A percentile compares a stretch with the other conserved stretches of the same genome.
phyloP scores from a whole-genome alignment of 1,284 basidiomycete species.

The Lentinula novae-zelandiae region DNA sequence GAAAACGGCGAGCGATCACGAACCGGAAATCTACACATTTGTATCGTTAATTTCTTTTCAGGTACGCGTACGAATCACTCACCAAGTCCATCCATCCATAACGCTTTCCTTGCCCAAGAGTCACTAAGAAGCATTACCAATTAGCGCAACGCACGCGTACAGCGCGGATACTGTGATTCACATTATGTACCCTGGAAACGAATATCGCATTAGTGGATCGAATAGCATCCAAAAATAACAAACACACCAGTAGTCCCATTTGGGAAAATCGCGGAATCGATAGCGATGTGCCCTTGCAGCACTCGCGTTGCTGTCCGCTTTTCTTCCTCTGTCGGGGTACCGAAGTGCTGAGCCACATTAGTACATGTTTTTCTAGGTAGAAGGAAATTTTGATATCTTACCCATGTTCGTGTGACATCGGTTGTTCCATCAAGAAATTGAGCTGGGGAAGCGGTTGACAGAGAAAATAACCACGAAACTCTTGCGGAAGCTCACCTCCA shows the following conservation, averaged over 20 bases:
- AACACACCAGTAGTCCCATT: constrained; percentile 76
- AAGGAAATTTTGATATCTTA: constrained; percentile 27
- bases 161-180: constrained; percentile 26
- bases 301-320: constrained; percentile 91
- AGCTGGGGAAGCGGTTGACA: constrained; percentile 33
- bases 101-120: constrained; percentile 75
- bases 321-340: constrained; percentile 78
- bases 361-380: background rate
- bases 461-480: background rate
- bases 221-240: background rate
- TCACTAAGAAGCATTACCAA: constrained; percentile 50
- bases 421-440: constrained; percentile 95
- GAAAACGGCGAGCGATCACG: constrained; percentile 2
- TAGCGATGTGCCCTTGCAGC: constrained; percentile 92
- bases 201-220: background rate
- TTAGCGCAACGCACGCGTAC: background rate
- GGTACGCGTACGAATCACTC: constrained; percentile 19
- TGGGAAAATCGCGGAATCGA: constrained; percentile 86
- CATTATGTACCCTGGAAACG: constrained; percentile 53
- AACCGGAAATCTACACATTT: constrained; percentile 40
- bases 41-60: background rate
- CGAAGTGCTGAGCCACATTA: constrained; percentile 72
- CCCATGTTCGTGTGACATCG: constrained; percentile 89
- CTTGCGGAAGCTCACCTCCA: constrained; percentile 51
- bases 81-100: constrained; percentile 94